A percentile compares a stretch with the other conserved stretches of the same genome.
These are phyloP conservation scores for Verbena officinalis DNA, from an alignment of 257 asterid genomes.

Conservation along the genomic window DNA sequence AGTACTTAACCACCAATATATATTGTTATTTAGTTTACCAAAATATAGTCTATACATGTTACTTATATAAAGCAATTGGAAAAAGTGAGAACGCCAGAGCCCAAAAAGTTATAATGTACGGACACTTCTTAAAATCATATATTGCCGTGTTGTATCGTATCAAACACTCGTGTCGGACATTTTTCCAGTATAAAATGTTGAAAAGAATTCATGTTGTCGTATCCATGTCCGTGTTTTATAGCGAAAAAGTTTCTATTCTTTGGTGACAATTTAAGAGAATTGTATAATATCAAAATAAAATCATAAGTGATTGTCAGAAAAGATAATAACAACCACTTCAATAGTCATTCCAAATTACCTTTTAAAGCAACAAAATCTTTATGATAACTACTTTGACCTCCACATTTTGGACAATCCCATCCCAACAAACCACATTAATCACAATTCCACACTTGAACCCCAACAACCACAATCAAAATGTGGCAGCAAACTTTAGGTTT, in stretches of 20 bases:
- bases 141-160: no score
- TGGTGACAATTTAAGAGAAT: background rate
- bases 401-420: conserved; percentile 6
- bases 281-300: background rate
- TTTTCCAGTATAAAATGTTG: no score
- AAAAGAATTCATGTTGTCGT: no score
- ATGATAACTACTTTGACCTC: background rate
- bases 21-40: background rate
- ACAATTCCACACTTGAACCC: background rate
- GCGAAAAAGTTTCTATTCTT: background rate
- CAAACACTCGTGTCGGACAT: no score
- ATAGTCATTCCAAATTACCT: background rate
- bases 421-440: background rate
- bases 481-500: no score
- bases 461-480: background rate
- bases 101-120: background rate
- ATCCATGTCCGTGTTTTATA: no score
- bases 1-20: no score
- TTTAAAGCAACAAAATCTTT: conserved; percentile 12
- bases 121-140: no score
- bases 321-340: background rate
- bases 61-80: background rate
- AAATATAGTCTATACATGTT: no score
- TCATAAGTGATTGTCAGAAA: background rate
- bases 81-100: background rate